Evolutionary conservation across 2,329 filamentous ascomycete genomes (phyloP).

Genomic region (Ceratocystis destructans): DNA sequence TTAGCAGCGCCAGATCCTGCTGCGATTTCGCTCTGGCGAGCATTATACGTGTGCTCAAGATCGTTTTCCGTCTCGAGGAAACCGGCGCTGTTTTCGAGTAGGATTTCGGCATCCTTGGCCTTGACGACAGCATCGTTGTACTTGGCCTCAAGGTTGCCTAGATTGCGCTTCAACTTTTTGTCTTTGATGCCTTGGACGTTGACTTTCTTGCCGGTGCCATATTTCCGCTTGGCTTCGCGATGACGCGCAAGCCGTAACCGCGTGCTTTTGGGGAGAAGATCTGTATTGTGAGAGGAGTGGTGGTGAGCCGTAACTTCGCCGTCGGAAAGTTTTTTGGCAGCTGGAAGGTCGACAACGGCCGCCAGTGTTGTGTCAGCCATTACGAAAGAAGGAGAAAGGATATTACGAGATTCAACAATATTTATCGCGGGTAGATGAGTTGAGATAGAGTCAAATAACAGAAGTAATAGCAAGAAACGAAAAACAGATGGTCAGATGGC

Average conservation of each 20-base stretch:
- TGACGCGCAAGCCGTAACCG: conserved; percentile 38
- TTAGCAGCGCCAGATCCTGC: conserved; percentile 64
- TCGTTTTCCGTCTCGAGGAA: conserved; percentile 81
- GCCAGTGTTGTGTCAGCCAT: conserved; percentile 1
- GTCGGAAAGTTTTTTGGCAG: conserved; percentile 14
- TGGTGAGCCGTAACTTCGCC: conserved; percentile 3
- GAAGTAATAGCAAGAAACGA: too few species aligned
- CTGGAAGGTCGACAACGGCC: conserved; percentile 6
- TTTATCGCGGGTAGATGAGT: too few species aligned
- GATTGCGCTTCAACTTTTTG: conserved; percentile 74
- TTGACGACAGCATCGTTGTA: conserved; percentile 68
- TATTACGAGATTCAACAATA: too few species aligned
- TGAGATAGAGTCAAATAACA: too few species aligned
- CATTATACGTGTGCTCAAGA: conserved; percentile 82
- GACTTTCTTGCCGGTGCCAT: conserved; percentile 72
- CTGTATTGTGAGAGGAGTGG: conserved; percentile 19
- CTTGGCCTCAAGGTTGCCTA: conserved; percentile 66
- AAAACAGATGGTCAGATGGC: too few species aligned
- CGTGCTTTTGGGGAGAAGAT: conserved; percentile 40
- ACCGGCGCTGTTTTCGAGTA: conserved; percentile 73
- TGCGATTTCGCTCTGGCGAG: conserved; percentile 75
- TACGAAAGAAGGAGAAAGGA: too few species aligned
- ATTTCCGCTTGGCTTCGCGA: conserved; percentile 55
- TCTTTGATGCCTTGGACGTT: conserved; percentile 62
- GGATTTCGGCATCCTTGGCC: conserved; percentile 89